Evolutionary conservation across 75 land plant genomes (phyloP), one percentile per base, ranked within the genome.

Genomic region (Cupressus sempervirens): DNA sequence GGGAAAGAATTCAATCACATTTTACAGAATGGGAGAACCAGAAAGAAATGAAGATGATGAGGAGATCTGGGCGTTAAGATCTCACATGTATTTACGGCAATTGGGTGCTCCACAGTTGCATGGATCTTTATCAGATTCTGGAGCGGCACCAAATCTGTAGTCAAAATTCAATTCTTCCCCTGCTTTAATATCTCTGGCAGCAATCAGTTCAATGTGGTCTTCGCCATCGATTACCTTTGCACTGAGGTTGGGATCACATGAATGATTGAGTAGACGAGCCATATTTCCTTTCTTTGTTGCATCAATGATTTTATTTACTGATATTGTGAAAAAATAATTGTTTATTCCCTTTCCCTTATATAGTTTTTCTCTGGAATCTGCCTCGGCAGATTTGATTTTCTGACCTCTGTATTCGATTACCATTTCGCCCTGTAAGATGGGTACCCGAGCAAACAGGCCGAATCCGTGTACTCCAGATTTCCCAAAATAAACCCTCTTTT

Each of bases 391-490:
- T 9, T 83, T 77, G 41, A 84, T 68, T 38, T 4, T 38, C 86
- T 90, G 90, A 26, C 91, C 91, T 38, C 85, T 43, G 58, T 90
- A 90, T 72, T 90, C 91, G 36, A 88, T 30, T 90, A 97, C 99
- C 95, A 94, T 92, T 86, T 97, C 95, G 82, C 98, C 98, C 87
- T 95, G 95, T 89, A 89, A 91, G 82, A 97, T 95, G 79, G 88
- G 85, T n/a, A 86, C 83, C 68, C 95, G 92, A 52, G 99, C 96
- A 91, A 97, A 95, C 12, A 97, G 90, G 41, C 99, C 99, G 94
- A 94, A 95, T 75, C 98, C 96, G 89, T 97, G 99, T 74, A 95
- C 94, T 52, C 94, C 93, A 70, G 99, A 97, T 89, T 88, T 92
- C 29, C 99, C 99, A 87, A 95, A 92, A 81, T 98, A 91, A 79